Evolutionary conservation across 106 monocot species (phyloP).

Genomic region (Iris macrosiphon): DNA sequence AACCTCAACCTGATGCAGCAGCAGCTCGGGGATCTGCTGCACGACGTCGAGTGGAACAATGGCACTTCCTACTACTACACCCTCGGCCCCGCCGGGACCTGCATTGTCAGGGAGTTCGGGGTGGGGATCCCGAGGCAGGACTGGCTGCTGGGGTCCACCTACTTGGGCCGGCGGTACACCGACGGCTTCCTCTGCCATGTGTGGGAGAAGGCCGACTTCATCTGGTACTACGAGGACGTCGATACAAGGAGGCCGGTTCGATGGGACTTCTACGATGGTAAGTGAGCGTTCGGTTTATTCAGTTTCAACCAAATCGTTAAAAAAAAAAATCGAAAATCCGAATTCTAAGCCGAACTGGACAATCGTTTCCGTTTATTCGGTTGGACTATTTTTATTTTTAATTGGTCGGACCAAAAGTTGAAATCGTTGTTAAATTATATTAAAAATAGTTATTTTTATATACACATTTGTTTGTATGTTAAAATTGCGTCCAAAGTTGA

Average conservation of each 20-base stretch:
- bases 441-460: too few relatives aligned
- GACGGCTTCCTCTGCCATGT: conserved; percentile 48
- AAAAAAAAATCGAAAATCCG: too few relatives aligned
- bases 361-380: too few relatives aligned
- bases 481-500: too few relatives aligned
- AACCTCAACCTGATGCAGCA: conserved; percentile 47
- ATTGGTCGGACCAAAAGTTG: too few relatives aligned
- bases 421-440: too few relatives aligned
- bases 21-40: conserved; percentile 34
- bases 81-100: conserved; percentile 7
- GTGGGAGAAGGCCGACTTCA: conserved; percentile 44
- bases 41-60: conserved; percentile 68
- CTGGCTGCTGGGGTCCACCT: conserved; percentile 31
- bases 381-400: too few relatives aligned
- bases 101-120: conserved; percentile 18
- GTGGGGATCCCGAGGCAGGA: conserved; percentile 34
- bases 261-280: conserved; percentile 50
- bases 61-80: conserved; percentile 58
- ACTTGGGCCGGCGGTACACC: conserved; percentile 27
- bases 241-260: conserved; percentile 35
- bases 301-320: too few relatives aligned
- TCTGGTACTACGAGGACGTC: conserved; percentile 59
- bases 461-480: background rate
- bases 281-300: too few relatives aligned
- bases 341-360: too few relatives aligned